A percentile compares a stretch with the other conserved stretches of the same genome.
Conservation (phyloP, 108 stramenopile species). For the Fistulifera solaris region DNA sequence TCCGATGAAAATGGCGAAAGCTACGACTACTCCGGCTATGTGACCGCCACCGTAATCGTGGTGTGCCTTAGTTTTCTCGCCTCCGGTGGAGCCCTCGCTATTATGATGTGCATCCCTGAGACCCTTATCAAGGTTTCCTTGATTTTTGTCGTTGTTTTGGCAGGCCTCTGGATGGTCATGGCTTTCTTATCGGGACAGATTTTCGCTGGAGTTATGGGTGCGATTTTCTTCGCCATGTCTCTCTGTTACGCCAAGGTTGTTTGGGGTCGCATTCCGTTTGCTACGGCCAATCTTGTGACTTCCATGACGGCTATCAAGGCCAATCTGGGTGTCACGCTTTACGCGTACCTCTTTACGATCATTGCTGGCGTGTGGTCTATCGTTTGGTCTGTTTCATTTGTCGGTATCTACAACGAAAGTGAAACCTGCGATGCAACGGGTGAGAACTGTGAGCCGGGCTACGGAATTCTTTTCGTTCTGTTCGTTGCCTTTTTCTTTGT, state of each 20-base stretch:
- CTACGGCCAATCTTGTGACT: constrained; percentile 63
- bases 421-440: constrained; percentile 13
- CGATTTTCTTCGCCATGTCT: constrained; percentile 51
- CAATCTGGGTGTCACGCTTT: constrained; percentile 48
- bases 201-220: constrained; percentile 47
- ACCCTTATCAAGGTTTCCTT: constrained; percentile 65
- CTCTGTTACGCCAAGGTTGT: constrained; percentile 32
- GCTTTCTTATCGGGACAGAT: constrained; percentile 36
- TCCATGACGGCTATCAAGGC: constrained; percentile 65
- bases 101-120: constrained; percentile 63
- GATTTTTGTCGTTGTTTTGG: constrained; percentile 44
- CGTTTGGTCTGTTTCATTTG: constrained; percentile 49
- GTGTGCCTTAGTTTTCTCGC: constrained; percentile 35
- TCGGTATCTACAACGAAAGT: constrained; percentile 39
- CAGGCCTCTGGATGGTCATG: constrained; percentile 34
- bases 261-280: constrained; percentile 69
- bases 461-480: constrained; percentile 50
- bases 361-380: constrained; percentile 59
- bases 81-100: constrained; percentile 32
- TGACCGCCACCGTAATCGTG: constrained; percentile 33
- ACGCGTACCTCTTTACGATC: constrained; percentile 55
- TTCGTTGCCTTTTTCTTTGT: constrained; percentile 55
- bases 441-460: constrained; percentile 19
- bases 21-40: constrained; percentile 40
- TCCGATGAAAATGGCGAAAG: constrained; percentile 1